Evolutionary conservation across 2,329 filamentous ascomycete species (phyloP), one percentile per base, ranked within the genome.

Genomic region (Aaosphaeria pasadenensis): DNA sequence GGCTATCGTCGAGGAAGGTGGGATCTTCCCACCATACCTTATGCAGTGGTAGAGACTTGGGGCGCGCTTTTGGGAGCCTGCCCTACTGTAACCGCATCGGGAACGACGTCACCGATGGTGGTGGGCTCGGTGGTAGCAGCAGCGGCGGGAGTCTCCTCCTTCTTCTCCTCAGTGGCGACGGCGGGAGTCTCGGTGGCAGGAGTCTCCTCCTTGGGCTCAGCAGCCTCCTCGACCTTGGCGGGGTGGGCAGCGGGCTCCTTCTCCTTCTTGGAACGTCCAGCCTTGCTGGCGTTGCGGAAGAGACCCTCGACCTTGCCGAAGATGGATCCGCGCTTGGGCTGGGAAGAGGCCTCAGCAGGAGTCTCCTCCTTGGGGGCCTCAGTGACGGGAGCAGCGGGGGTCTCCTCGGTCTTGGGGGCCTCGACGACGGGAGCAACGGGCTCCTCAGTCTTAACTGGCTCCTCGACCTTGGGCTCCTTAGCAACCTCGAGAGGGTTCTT

Each of bases 311-410:
- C 83, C 63, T 85, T 85, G 60, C 83, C 83, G 73, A 95, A 95
- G 65, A 91, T 86, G 58, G 88, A 92, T 75, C 85, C 83, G 72
- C 90, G 88, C 88, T 95, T 95, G 74, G 83, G 81, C 81, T 88
- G 89, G 58, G 78, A 66, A 54, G 78, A 71, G 57, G 62, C 52
- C 39, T 54, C 56, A 36, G 57, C 55, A 46, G 57, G 54, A 46
- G 60, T 56, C 48, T 59, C 55, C 48, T 60, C 52, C 54, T 62
- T 58, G 33, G 33, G 33, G n/a, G 33, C 33, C 9, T 9, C 44
- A 13, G 44, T 47, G 11, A 48, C 39, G 43, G 57, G 56, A 30
- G 58, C 24, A 49, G 54, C 54, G 13, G 58, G 28, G 29, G 67
- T 58, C 55, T 72, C 67, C 51, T 73, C 70, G 7, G 59, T 51